These are phyloP conservation scores for Fomitopsis schrenkii DNA, from an alignment of 1,284 basidiomycete genomes.

Conservation along the genomic window DNA sequence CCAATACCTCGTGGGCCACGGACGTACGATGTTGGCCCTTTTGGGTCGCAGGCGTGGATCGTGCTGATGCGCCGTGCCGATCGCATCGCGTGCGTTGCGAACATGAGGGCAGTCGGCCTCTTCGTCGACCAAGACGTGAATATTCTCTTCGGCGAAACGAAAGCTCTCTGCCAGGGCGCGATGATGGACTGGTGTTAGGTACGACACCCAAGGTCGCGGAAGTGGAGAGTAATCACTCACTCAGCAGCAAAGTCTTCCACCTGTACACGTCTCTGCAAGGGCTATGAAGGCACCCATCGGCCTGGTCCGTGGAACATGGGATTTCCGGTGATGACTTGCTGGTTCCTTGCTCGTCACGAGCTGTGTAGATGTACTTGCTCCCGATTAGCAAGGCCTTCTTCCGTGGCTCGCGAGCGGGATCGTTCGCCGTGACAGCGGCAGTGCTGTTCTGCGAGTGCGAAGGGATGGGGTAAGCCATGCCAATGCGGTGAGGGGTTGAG, in stretches of 20 bases:
- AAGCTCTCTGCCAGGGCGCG: not conserved
- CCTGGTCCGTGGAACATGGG: not conserved
- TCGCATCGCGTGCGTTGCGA: no score
- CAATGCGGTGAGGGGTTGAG: not conserved
- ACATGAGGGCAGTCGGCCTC: not conserved
- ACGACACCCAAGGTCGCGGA: not conserved
- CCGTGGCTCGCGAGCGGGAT: not conserved
- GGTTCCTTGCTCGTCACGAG: not conserved
- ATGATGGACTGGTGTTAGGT: not conserved
- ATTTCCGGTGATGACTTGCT: not conserved
- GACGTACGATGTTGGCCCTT: slow-evolving; percentile 8
- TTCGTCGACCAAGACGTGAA: not conserved
- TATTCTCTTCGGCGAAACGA: not conserved
- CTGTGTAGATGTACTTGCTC: not conserved
- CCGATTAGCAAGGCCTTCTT: not conserved
- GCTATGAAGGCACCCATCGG: not conserved
- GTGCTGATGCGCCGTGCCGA: not conserved
- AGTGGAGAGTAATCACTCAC: not conserved
- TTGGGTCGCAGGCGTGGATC: not conserved
- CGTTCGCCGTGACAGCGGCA: not conserved
- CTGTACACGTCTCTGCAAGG: not conserved
- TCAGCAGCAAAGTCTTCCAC: not conserved
- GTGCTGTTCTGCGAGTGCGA: no score
- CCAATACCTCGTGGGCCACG: no score
- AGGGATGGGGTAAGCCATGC: no score